These are phyloP conservation scores for Aspergillus neotritici DNA, from an alignment of 2,329 filamentous ascomycete genomes.

Conservation along the genomic window DNA sequence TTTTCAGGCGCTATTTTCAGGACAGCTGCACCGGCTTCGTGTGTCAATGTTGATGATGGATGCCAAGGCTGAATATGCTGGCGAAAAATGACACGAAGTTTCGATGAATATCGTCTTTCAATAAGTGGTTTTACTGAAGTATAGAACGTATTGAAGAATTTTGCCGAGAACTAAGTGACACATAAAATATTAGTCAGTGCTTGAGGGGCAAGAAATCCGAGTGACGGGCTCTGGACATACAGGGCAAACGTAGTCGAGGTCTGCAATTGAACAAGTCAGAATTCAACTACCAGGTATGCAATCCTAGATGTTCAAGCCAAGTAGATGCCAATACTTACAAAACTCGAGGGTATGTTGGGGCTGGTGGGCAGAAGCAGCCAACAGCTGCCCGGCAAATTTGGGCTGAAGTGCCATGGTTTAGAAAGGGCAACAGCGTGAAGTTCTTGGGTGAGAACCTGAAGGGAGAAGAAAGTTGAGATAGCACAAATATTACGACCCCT, in stretches of 20 bases:
- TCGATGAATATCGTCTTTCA: conserved; percentile 52
- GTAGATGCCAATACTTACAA: conserved; percentile 23
- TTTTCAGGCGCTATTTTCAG: conserved; percentile 61
- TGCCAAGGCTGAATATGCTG: conserved; percentile 96
- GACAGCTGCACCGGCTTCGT: conserved; percentile 77
- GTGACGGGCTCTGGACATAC: conserved; percentile 24
- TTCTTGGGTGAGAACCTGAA: no score
- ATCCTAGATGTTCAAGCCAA: neutral
- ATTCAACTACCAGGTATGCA: neutral
- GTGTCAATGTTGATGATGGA: conserved; percentile 66
- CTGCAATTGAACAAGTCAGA: conserved; percentile 26
- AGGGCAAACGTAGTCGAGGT: conserved; percentile 88
- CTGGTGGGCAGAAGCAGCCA: conserved; percentile 12
- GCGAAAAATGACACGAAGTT: conserved; percentile 73
- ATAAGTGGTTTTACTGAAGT: conserved; percentile 60
- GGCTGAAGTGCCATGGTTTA: conserved; percentile 53
- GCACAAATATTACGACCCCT: no score
- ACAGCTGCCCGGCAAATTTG: conserved; percentile 52
- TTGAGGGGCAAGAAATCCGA: neutral
- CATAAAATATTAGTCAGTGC: conserved; percentile 14
- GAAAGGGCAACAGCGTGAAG: no score
- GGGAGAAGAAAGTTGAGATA: no score
- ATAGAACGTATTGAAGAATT: conserved; percentile 73
- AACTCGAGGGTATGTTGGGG: conserved; percentile 35
- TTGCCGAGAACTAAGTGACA: conserved; percentile 52